Percentiles rank a stretch among this genome's conserved stretches.
phyloP scores from a whole-genome alignment of 768 basidiomycete species.

The Amanita thiersii region DNA sequence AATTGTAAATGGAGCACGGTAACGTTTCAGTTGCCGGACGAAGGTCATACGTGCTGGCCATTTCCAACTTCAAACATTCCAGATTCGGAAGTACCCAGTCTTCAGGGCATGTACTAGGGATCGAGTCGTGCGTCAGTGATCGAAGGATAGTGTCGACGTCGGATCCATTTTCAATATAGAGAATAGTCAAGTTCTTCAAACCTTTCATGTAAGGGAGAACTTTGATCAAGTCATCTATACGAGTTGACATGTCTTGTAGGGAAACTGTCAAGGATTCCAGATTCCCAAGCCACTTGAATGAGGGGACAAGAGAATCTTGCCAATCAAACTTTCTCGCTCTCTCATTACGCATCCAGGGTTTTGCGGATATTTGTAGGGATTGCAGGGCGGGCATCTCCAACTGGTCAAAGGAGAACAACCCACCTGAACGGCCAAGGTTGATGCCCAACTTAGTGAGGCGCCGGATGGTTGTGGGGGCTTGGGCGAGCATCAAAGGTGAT shows the following conservation, averaged over 20 bases:
- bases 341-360: slow-evolving; percentile 4
- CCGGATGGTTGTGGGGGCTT: background rate
- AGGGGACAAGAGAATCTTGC: background rate
- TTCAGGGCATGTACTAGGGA: background rate
- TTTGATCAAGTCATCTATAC: background rate
- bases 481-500: background rate
- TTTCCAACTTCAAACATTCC: background rate
- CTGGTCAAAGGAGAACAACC: slow-evolving; percentile 3
- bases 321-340: slow-evolving; percentile 4
- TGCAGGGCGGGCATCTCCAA: slow-evolving; percentile 3
- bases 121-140: background rate
- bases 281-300: slow-evolving; percentile 1
- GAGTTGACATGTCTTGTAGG: slow-evolving; percentile 5
- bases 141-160: slow-evolving; percentile 2
- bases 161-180: slow-evolving; percentile 4
- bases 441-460: slow-evolving; percentile 1
- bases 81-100: background rate
- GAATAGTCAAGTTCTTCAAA: background rate
- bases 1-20: background rate
- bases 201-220: background rate
- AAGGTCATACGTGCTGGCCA: slow-evolving; percentile 6
- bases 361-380: slow-evolving; percentile 4
- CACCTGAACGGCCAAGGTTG: slow-evolving; percentile 4
- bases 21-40: background rate
- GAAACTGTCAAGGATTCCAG: background rate